Evolutionary conservation across 2,329 filamentous ascomycete genomes (phyloP).

Genomic region (Hypocrella siamensis): DNA sequence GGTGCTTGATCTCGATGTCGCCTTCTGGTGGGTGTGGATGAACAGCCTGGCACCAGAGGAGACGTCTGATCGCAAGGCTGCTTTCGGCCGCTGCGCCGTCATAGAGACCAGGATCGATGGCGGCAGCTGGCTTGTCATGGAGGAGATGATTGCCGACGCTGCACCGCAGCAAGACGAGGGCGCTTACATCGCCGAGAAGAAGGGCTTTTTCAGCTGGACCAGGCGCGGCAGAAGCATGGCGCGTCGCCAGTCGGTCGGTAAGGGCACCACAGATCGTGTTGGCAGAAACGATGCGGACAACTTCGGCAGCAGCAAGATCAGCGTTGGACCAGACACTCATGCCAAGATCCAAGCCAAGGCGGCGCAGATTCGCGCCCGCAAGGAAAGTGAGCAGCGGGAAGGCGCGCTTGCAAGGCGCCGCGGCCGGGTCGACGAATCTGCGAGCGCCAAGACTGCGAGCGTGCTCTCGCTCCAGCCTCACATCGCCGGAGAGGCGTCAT

Average conservation of each 20-base stretch:
- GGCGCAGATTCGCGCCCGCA: constrained; percentile 59
- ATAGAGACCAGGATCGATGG: constrained; percentile 73
- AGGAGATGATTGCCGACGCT: constrained; percentile 91
- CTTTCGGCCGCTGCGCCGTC: constrained; percentile 85
- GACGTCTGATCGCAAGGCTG: constrained; percentile 68
- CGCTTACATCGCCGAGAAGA: constrained; percentile 90
- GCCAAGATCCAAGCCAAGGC: constrained; percentile 87
- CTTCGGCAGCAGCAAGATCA: constrained; percentile 54
- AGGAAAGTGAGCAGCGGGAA: constrained; percentile 40
- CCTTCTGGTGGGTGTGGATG: constrained; percentile 99
- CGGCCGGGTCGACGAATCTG: constrained; percentile 39
- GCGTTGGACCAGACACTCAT: constrained; percentile 80
- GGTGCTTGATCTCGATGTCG: constrained; percentile 74
- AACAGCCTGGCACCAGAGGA: constrained; percentile 88
- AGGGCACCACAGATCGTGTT: constrained; percentile 34
- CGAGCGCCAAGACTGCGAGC: constrained; percentile 68
- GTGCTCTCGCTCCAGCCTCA: constrained; percentile 75
- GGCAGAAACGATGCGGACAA: constrained; percentile 26
- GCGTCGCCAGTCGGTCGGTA: constrained; percentile 56
- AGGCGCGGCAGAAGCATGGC: constrained; percentile 46
- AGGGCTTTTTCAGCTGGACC: constrained; percentile 81
- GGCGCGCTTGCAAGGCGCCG: constrained; percentile 27
- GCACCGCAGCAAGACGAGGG: constrained; percentile 70
- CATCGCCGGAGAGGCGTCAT: constrained; percentile 73
- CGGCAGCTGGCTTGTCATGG: constrained; percentile 84